Conservation (phyloP, 2,329 filamentous ascomycete genomes). For the Teratosphaeria epicoccoides region DNA sequence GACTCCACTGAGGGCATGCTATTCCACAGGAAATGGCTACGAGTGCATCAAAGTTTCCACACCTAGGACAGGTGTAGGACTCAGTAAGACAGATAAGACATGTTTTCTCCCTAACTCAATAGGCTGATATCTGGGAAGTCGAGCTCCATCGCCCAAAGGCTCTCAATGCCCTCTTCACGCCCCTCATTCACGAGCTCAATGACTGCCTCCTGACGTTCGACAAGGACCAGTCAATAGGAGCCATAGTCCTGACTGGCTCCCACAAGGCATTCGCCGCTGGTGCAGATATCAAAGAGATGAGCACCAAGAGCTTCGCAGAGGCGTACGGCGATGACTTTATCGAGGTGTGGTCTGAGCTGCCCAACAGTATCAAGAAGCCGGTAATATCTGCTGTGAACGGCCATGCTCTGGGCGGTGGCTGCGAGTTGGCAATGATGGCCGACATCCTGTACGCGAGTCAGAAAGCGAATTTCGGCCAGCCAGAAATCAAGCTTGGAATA, state of each 20-base stretch:
- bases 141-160: conserved; percentile 91
- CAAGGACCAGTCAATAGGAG: conserved; percentile 55
- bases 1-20: conserved; percentile 44
- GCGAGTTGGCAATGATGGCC: conserved; percentile 95
- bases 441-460: conserved; percentile 87
- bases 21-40: conserved; percentile 47
- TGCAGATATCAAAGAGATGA: conserved; percentile 99
- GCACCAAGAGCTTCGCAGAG: conserved; percentile 73
- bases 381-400: conserved; percentile 91
- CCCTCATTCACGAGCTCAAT: conserved; percentile 84
- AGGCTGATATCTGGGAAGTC: conserved; percentile 45
- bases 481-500: conserved; percentile 89
- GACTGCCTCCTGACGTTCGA: conserved; percentile 63
- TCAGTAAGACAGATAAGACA: conserved; percentile 49
- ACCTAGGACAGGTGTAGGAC: conserved; percentile 78
- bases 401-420: conserved; percentile 88
- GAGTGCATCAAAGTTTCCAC: conserved; percentile 73
- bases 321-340: conserved; percentile 91
- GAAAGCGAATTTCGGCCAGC: conserved; percentile 84
- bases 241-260: conserved; percentile 79
- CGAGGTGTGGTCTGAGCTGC: conserved; percentile 81
- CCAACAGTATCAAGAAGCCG: conserved; percentile 79
- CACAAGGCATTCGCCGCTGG: conserved; percentile 88
- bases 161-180: conserved; percentile 84
- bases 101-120: not conserved